Base-by-base conservation (phyloP, 768 basidiomycete genomes). In the Cyclocybe aegerita region DNA sequence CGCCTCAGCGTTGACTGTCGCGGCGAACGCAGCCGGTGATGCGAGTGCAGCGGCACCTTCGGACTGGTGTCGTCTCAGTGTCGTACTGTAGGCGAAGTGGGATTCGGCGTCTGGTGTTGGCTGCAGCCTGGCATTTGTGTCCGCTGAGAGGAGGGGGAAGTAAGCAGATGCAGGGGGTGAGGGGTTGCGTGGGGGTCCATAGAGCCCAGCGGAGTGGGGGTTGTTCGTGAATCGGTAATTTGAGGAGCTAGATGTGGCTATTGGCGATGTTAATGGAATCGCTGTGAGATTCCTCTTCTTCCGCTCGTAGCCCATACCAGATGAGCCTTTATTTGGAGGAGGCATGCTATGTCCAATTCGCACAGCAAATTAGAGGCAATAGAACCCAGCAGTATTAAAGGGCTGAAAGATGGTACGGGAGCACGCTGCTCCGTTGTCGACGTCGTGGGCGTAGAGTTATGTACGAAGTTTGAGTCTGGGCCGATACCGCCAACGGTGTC, bases 61-160 rank as follows among this genome's bases (percentile, higher is more conserved):
- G 0, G 70, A 68, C 15, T 79, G 75, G 52, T 92, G 90, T 48
- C 90, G 66, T 29, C 90, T 71, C 14, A 93, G 73, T 0, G 86
- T 89, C 0, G 90, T 92, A 57, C 88, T 90, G 65, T 90, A 92
- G 1, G 89, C 85, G 60, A 93, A 93, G 61, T 93, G 90, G 4
- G 80, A 65, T 30, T 79, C 76, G 1, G 90, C 88, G 45, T 82
- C 83, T 0, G 86, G 75, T 0, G 81, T 74, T 0, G 85, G 82
- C 32, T 81, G 75, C 8, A 85, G 72, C 53, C 81, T 76, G 10
- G 71, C 68, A 41, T 69, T 67, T 39, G 72, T 62, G 66, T 81
- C 74, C 46, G 69, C 72, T 14, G 79, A 74, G 31, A 83, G 76
- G 1, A 80, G 65, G 0, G 86, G 78, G 60, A 92, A 93, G 66